These are phyloP conservation scores for Yarrowia galli DNA, from an alignment of 1,139 yeast genomes.

Conservation along the genomic window DNA sequence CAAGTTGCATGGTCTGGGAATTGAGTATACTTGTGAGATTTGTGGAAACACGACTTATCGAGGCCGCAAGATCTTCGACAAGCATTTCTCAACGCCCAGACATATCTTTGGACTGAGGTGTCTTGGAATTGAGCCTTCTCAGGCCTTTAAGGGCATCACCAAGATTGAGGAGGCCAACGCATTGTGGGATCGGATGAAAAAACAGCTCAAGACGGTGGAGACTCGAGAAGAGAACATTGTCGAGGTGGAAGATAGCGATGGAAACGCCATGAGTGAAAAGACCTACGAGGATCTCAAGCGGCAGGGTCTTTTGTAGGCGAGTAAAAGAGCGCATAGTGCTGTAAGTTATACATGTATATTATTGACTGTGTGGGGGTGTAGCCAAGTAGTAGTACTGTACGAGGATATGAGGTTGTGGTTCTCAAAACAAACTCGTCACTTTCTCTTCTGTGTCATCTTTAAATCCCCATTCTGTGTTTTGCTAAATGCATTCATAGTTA, in stretches of 20 bases:
- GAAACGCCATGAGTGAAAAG: conserved; percentile 86
- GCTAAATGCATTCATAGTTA: too few species aligned
- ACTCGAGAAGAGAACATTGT: conserved; percentile 63
- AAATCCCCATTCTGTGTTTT: too few species aligned
- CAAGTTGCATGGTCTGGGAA: conserved; percentile 85
- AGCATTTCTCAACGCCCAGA: conserved; percentile 72
- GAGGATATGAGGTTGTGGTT: too few species aligned
- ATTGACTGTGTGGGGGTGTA: too few species aligned
- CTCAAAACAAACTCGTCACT: too few species aligned
- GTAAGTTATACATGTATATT: too few species aligned
- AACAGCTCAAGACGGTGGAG: conserved; percentile 54
- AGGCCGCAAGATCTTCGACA: conserved; percentile 75
- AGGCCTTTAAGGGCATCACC: conserved; percentile 68
- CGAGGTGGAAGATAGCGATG: conserved; percentile 91
- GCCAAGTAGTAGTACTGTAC: too few species aligned
- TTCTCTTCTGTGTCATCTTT: too few species aligned
- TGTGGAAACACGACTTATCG: conserved; percentile 80
- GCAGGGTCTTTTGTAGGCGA: conserved; percentile 69
- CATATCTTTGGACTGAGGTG: conserved; percentile 79
- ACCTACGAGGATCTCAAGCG: conserved; percentile 83
- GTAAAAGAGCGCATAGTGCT: too few species aligned
- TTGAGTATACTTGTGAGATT: conserved; percentile 78
- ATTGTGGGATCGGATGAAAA: conserved; percentile 60
- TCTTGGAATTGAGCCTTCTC: conserved; percentile 68
- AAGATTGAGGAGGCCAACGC: conserved; percentile 70